Evolutionary conservation across 2,329 filamentous ascomycete genomes (phyloP), one percentile per base, ranked within the genome.

Genomic region (Talaromyces sp.): DNA sequence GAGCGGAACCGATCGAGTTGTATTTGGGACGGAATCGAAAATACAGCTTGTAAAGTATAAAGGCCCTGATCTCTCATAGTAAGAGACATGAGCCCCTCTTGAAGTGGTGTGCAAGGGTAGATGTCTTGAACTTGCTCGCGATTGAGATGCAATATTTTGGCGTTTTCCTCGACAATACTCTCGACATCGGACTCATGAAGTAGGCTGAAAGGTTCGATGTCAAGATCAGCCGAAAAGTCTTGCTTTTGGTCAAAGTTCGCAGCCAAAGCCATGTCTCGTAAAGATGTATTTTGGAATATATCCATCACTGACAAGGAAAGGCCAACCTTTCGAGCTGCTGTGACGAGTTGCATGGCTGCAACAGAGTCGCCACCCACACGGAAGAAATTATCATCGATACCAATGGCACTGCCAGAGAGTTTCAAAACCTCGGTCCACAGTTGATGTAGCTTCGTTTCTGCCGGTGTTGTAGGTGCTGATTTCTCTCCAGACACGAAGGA

Each of bases 391-490:
- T 63, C 62, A 10, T 61, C 33, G 4, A 59, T 53, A 5, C 60
- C 61, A 23, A 63, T 60, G 8, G 61, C 28, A 18, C 18, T 75
- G 61, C 80, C 75, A 0, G 71, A 63, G 1, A 81, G 66, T 0
- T 66, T 69, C 28, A 85, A 69, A 1, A 83, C 77, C 4, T 74
- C 73, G 36, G 78, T 75, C 82, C 83, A 86, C 7, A 82, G 72
- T 5, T 70, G 67, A 8, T 77, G 77, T 4, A 86, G 72, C 6
- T 71, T 75, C 3, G 33, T 27, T 30, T 67, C 67, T 33, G 18
- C 34, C 18, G 14, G 5, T 31, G 56, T 57, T 31, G n/a, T 18
- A 33, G 56, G 56, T 12, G 27, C 44, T n/a, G 4, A 16, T 30
- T 47, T 47, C 7, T 50, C 40, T 34, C 40, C 31, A 50, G 56